These are phyloP conservation scores for Endoconidiophora laricicola DNA, from an alignment of 2,329 filamentous ascomycete species.

Conservation along the genomic window DNA sequence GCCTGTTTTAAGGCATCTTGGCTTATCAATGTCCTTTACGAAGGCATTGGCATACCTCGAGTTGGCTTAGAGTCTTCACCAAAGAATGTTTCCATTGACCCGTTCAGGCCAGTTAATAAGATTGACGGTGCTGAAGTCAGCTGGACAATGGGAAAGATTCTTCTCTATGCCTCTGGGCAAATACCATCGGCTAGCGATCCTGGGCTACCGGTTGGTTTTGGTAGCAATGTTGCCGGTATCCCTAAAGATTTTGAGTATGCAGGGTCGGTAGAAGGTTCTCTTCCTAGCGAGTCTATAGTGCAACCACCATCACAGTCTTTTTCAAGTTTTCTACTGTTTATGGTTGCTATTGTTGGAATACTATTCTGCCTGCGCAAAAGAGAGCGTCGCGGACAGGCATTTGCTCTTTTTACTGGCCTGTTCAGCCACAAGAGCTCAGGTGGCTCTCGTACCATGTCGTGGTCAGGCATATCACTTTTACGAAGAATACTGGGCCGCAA, in stretches of 20 bases:
- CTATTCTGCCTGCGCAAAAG: conserved; percentile 63
- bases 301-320: conserved; percentile 55
- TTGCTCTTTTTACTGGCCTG: conserved; percentile 18
- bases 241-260: conserved; percentile 74
- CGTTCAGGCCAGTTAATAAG: conserved; percentile 85
- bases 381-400: conserved; percentile 40
- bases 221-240: conserved; percentile 54
- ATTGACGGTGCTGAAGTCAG: conserved; percentile 84
- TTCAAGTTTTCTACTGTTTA: conserved; percentile 59
- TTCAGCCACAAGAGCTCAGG: conserved; percentile 27
- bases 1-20: conserved; percentile 97
- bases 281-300: conserved; percentile 28
- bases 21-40: conserved; percentile 91
- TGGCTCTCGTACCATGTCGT: conserved; percentile 21
- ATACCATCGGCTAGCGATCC: conserved; percentile 43
- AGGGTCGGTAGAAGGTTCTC: conserved; percentile 23
- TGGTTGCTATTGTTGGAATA: conserved; percentile 53
- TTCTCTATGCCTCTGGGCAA: conserved; percentile 84
- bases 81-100: conserved; percentile 56
- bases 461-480: conserved; percentile 25
- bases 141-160: conserved; percentile 94
- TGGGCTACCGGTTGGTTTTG: conserved; percentile 70
- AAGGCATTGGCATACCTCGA: conserved; percentile 85
- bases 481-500: conserved; percentile 50
- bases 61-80: conserved; percentile 52